A percentile compares a stretch with the other conserved stretches of the same genome.
Conservation (phyloP, 768 basidiomycete genomes). For the Leccinum arenicola region DNA sequence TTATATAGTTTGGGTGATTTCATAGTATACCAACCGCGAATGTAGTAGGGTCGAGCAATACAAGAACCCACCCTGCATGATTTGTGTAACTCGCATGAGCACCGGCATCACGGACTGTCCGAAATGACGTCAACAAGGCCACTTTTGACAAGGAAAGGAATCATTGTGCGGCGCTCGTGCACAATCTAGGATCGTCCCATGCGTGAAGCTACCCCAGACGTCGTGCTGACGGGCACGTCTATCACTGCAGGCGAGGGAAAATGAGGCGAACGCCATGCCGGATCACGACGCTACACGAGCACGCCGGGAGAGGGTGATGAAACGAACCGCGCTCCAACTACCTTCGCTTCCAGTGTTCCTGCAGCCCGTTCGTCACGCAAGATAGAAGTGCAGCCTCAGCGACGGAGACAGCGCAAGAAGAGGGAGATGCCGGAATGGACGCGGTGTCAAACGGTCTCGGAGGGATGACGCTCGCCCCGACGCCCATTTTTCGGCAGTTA, state of each 20-base stretch:
- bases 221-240: constrained; percentile 25
- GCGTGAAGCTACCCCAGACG: constrained; percentile 17
- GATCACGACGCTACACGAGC: too few species aligned
- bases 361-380: constrained; percentile 20
- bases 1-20: not conserved
- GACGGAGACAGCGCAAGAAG: constrained; percentile 16
- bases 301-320: not conserved
- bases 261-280: too few species aligned
- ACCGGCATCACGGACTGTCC: too few species aligned
- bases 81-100: too few species aligned
- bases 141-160: too few species aligned
- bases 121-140: too few species aligned
- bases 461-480: constrained; percentile 52
- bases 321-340: constrained; percentile 13
- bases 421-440: not conserved
- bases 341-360: not conserved
- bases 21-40: not conserved
- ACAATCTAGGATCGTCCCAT: not conserved
- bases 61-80: too few species aligned
- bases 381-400: constrained; percentile 23
- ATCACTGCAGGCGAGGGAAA: not conserved
- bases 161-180: too few species aligned
- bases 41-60: too few species aligned
- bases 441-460: constrained; percentile 31
- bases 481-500: too few species aligned